Evolutionary conservation across 2,329 filamentous ascomycete genomes (phyloP), one percentile per base, ranked within the genome.

Genomic region (Neofusicoccum parvum): DNA sequence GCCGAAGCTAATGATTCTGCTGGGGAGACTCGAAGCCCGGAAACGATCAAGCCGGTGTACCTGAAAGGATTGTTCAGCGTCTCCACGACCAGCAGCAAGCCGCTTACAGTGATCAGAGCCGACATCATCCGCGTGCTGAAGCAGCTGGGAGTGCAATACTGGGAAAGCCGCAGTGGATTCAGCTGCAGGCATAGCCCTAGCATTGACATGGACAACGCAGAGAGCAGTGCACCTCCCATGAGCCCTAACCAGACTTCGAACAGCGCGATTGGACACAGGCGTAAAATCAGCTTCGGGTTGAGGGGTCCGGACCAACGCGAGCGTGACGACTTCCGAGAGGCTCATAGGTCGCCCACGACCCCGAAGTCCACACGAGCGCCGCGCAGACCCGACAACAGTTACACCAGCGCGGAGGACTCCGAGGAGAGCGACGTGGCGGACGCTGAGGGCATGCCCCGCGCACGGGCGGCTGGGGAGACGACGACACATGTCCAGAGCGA

Each of bases 1-100:
- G 80, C 82, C 1, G 83, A 85, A 66, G 83, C 85, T 46, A 82
- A 80, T 43, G 78, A 80, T 59, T 85, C 87, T 67, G 88, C 69
- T 23, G 53, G 46, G n/a, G 64, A 65, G 46, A 39, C 34, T 45
- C 77, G 80, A 27, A 89, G 87, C 70, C 88, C 90, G 5, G 92
- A 96, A 70, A 87, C 94, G 67, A 89, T 94, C 62, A 97, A 97
- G 76, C 95, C 95, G 0, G 95, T 98, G 3, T 98, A 91, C 76
- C 86, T 99, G 65, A 99, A 98, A 79, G 95, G 95, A 4, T 84
- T 99, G 17, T 98, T 99, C 80, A 98, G 94, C 72, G 95, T 98
- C 63, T 96, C 92, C 3, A 99, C 95, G 0, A 99, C 95, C 6
- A 97, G 93, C 66, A 95, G 90, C 74, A 96, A 96, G 75, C 92